These are phyloP conservation scores for Boletus bicolor DNA, from an alignment of 768 basidiomycete genomes.

Conservation along the genomic window DNA sequence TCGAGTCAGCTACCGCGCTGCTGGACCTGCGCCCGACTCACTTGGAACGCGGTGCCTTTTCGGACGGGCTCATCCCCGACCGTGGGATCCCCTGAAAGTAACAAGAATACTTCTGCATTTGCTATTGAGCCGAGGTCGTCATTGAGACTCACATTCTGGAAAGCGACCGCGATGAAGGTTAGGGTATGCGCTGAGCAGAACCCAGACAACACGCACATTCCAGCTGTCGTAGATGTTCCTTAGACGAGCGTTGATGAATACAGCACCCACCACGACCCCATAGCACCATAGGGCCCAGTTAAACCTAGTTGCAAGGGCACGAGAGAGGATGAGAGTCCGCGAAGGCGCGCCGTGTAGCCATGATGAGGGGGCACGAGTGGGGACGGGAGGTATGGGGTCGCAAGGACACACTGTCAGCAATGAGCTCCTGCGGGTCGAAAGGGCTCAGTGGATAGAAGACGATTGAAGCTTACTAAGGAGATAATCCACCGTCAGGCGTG, in stretches of 20 bases:
- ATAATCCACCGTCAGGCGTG: too few species aligned
- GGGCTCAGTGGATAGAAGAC: too few species aligned
- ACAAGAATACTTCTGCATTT: slow-evolving; percentile 64
- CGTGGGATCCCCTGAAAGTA: slow-evolving; percentile 74
- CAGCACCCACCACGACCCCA: too few species aligned
- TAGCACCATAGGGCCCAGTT: too few species aligned
- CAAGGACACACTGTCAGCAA: too few species aligned
- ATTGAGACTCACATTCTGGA: slow-evolving; percentile 59
- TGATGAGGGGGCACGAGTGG: too few species aligned
- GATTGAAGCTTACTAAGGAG: too few species aligned
- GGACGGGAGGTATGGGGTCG: too few species aligned
- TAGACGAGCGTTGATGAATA: slow-evolving; percentile 51
- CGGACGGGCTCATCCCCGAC: slow-evolving; percentile 87
- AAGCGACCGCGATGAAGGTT: slow-evolving; percentile 6
- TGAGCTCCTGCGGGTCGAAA: too few species aligned
- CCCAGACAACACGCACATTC: slow-evolving; percentile 43
- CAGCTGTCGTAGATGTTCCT: slow-evolving; percentile 59
- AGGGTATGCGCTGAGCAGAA: slow-evolving; percentile 11
- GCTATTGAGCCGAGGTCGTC: slow-evolving; percentile 71
- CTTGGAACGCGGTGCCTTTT: slow-evolving; percentile 91
- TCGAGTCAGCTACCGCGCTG: slow-evolving; percentile 1
- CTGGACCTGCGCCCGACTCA: slow-evolving; percentile 32
- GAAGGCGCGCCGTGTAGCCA: too few species aligned
- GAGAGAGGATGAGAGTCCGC: background rate
- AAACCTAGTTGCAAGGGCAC: too few species aligned